Evolutionary conservation across 2,329 filamentous ascomycete genomes (phyloP), one percentile per base, ranked within the genome.

Genomic region (Phyllosticta paracitricarpa): DNA sequence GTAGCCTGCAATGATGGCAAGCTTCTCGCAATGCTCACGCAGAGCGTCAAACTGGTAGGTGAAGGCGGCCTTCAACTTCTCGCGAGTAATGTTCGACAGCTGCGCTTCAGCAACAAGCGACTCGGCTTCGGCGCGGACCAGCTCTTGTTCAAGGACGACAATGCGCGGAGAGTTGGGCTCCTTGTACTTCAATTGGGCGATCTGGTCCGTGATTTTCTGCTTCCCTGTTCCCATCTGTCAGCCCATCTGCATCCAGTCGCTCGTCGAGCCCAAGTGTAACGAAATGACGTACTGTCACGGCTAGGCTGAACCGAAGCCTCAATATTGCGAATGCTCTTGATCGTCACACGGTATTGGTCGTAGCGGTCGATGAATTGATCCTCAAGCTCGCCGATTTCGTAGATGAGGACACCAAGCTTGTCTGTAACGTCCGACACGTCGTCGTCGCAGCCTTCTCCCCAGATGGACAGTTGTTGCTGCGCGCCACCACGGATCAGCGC

Each of bases 281-380:
- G n/a, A 35, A 19, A 30, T 56, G 19, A 77, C 89, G 79, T 80
- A 94, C 94, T 89, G 78, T 99, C 94, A 78, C 94, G 85, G 81
- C 92, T 97, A 61, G 94, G 94, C 78, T 99, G 94, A 57, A 99
- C 94, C 24, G 93, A 97, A 63, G 93, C 92, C 77, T 99, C 94
- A 66, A 99, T 99, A 78, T 99, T 99, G 70, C 94, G 89, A 72
- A 99, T 96, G 75, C 91, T 96, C 87, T 99, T 99, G 79, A 99
- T 96, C 59, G 94, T 99, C 62, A 99, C 89, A 72, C 94, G 91
- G 81, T 97, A 99, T 78, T 99, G 94, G 76, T 99, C 94, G 77
- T 99, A 99, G 71, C 92, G 90, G 76, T 99, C 94, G 75, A 99
- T 92, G 71, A 95, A 97, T 73, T 97, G 91, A 73, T 99, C 92